Conservation (phyloP, 2,329 filamentous ascomycete species). For the Neospermospora avenae region DNA sequence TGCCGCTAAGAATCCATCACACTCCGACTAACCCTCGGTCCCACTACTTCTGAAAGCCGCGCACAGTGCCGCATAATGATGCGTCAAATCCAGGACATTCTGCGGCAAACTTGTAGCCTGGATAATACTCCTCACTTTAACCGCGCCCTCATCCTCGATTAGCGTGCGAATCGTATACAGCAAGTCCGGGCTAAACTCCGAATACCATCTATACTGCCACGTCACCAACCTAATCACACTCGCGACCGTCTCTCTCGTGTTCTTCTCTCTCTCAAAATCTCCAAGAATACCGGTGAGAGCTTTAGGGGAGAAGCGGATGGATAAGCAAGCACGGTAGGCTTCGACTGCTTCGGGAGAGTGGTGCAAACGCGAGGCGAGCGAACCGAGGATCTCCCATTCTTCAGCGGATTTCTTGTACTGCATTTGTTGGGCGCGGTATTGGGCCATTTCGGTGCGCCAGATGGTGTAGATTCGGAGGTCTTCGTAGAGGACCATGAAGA, state of each 20-base stretch:
- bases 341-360: conserved; percentile 89
- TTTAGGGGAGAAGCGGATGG: conserved; percentile 88
- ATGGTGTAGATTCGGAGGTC: conserved; percentile 98
- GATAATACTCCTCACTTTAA: conserved; percentile 96
- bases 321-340: conserved; percentile 84
- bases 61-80: conserved; percentile 93
- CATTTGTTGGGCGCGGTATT: conserved; percentile 88
- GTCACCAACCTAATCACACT: conserved; percentile 89
- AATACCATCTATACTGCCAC: conserved; percentile 99
- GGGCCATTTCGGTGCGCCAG: conserved; percentile 96
- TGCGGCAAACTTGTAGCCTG: conserved; percentile 94
- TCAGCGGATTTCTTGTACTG: conserved; percentile 96
- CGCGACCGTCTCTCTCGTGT: conserved; percentile 75
- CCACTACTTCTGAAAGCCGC: conserved; percentile 94
- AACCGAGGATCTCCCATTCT: conserved; percentile 97
- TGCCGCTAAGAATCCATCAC: neutral
- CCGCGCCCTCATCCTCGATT: conserved; percentile 95
- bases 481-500: conserved; percentile 99
- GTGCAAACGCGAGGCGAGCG: conserved; percentile 87
- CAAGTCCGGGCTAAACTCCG: conserved; percentile 92
- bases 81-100: conserved; percentile 87
- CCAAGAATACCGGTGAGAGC: conserved; percentile 82
- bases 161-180: conserved; percentile 84
- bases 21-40: conserved; percentile 31
- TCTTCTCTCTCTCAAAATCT: conserved; percentile 72